Percentiles rank a stretch among this genome's conserved stretches.
phyloP scores from a whole-genome alignment of 257 asterid species.

The Penstemon newberryi region DNA sequence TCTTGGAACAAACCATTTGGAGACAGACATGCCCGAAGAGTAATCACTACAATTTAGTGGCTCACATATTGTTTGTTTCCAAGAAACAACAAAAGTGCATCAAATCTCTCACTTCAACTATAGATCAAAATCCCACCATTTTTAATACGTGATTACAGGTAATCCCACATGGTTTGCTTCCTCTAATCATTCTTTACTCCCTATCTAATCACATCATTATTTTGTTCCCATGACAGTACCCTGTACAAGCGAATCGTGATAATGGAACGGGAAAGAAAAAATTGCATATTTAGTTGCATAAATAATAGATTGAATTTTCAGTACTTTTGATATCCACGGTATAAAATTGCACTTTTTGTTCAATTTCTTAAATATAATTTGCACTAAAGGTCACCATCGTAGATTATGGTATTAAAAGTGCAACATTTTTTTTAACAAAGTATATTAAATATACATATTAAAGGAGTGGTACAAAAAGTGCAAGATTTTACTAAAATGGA shows the following conservation, averaged over 20 bases:
- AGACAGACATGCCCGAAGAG: slow-evolving; percentile 33
- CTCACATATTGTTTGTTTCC: neutral
- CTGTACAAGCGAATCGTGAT: neutral
- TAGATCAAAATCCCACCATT: slow-evolving; percentile 23
- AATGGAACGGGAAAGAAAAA: too few species aligned
- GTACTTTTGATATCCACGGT: too few species aligned
- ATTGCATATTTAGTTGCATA: too few species aligned
- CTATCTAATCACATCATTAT: slow-evolving; percentile 31
- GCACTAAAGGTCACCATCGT: too few species aligned
- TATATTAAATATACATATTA: too few species aligned
- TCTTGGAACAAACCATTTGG: slow-evolving; percentile 33
- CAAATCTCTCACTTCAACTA: slow-evolving; percentile 31
- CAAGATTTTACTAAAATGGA: too few species aligned
- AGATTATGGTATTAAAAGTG: too few species aligned
- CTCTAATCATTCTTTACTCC: slow-evolving; percentile 26
- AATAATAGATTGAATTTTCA: too few species aligned
- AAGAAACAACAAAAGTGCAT: slow-evolving; percentile 37
- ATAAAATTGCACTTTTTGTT: too few species aligned
- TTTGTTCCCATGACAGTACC: neutral
- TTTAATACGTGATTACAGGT: slow-evolving; percentile 40
- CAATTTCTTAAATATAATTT: too few species aligned
- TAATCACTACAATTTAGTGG: slow-evolving; percentile 11
- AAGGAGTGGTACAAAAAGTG: too few species aligned
- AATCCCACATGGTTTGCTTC: slow-evolving; percentile 67
- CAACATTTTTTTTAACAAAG: too few species aligned